These are phyloP conservation scores for Nepenthes gracilis DNA, from an alignment of 148 eudicot genomes.

Conservation along the genomic window DNA sequence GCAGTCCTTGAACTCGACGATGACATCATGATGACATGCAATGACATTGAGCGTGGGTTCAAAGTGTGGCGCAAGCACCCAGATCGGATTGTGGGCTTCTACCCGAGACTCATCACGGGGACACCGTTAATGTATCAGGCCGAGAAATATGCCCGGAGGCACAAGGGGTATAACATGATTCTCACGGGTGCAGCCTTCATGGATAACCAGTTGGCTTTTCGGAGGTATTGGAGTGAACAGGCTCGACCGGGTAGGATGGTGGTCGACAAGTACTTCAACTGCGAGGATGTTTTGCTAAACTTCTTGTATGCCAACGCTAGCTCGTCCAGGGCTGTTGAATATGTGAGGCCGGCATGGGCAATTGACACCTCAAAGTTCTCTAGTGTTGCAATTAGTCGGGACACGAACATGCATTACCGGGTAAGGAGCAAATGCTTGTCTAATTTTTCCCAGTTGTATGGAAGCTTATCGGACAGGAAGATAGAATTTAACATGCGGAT, in stretches of 20 bases:
- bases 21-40: conserved; percentile 90
- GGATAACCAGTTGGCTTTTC: conserved; percentile 46
- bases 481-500: conserved; percentile 46
- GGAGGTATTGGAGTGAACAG: conserved; percentile 73
- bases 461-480: conserved; percentile 49
- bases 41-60: conserved; percentile 85
- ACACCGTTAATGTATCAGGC: conserved; percentile 49
- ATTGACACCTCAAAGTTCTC: conserved; percentile 83
- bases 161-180: conserved; percentile 77
- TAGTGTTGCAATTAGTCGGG: conserved; percentile 65
- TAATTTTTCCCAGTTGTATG: conserved; percentile 53
- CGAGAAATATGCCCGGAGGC: conserved; percentile 73
- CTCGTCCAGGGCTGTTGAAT: conserved; percentile 48
- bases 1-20: conserved; percentile 92
- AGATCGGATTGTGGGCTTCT: conserved; percentile 77
- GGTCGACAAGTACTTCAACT: conserved; percentile 67
- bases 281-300: conserved; percentile 91
- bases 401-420: conserved; percentile 66
- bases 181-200: conserved; percentile 92
- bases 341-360: conserved; percentile 82
- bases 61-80: conserved; percentile 89
- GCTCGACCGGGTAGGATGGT: conserved; percentile 52
- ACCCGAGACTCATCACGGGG: conserved; percentile 60
- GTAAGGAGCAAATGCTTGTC: conserved; percentile 57
- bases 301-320: conserved; percentile 84